phyloP scores from a whole-genome alignment of 2,329 filamentous ascomycete species.

The Cladorrhinum sp. region DNA sequence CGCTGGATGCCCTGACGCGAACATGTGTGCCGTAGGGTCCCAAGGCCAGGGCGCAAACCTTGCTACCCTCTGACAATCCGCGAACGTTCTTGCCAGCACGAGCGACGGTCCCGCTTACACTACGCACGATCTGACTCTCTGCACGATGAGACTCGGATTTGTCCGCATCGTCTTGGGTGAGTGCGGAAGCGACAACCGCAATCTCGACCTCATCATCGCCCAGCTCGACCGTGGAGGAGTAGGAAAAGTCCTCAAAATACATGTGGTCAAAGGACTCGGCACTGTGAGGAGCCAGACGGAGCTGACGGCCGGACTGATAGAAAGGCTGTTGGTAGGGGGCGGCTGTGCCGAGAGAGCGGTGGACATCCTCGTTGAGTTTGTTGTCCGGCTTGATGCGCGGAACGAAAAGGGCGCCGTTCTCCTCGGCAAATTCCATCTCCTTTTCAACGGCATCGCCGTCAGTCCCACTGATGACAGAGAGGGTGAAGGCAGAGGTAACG shows the following conservation, averaged over 20 bases:
- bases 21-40: constrained; percentile 23
- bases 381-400: constrained; percentile 28
- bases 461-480: constrained; percentile 18
- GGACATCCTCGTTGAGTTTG: constrained; percentile 27
- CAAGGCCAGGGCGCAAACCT: constrained; percentile 25
- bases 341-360: constrained; percentile 23
- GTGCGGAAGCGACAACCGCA: constrained; percentile 20
- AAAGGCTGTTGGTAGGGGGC: constrained; percentile 26
- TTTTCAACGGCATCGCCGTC: not conserved
- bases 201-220: constrained; percentile 30
- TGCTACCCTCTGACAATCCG: constrained; percentile 12
- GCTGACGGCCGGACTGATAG: constrained; percentile 16
- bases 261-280: constrained; percentile 16
- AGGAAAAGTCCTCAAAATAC: constrained; percentile 19
- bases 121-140: constrained; percentile 13
- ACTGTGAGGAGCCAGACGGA: constrained; percentile 20
- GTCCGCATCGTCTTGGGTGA: constrained; percentile 24
- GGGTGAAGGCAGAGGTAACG: constrained; percentile 23
- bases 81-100: constrained; percentile 23
- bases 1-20: constrained; percentile 20
- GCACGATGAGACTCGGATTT: constrained; percentile 5
- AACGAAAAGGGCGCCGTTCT: constrained; percentile 25
- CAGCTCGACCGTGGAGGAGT: constrained; percentile 12
- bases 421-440: constrained; percentile 32
- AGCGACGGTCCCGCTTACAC: constrained; percentile 25